A percentile compares a stretch with the other conserved stretches of the same genome.
Conservation (phyloP, 345 rosid genomes). For the Leavenworthia alabamica region DNA sequence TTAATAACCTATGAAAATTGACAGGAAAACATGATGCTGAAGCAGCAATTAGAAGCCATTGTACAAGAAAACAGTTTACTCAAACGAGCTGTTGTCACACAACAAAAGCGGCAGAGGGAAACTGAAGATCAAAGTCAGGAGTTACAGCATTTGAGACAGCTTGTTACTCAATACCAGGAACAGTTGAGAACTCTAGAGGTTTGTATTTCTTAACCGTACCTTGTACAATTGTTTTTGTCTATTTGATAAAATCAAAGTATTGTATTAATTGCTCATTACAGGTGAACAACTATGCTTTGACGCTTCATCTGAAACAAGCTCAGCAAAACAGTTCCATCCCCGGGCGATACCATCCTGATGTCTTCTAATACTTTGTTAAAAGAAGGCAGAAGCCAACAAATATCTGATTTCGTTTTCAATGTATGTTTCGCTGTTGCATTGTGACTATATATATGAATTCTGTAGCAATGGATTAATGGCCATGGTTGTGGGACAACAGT, state of each 20-base stretch:
- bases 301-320: conserved; percentile 62
- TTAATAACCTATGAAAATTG: background rate
- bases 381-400: background rate
- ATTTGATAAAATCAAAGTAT: background rate
- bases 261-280: background rate
- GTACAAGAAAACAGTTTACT: conserved; percentile 66
- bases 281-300: conserved; percentile 70
- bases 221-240: background rate
- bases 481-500: background rate
- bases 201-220: background rate
- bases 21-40: conserved; percentile 62
- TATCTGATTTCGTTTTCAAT: background rate
- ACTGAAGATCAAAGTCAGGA: conserved; percentile 54
- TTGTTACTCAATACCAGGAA: conserved; percentile 72
- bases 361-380: conserved; percentile 38
- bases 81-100: conserved; percentile 72
- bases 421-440: conserved; percentile 12
- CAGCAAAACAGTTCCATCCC: conserved; percentile 44
- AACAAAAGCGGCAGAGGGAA: conserved; percentile 77
- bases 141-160: conserved; percentile 64
- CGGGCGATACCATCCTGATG: conserved; percentile 74
- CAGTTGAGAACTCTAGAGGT: conserved; percentile 84
- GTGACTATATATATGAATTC: conserved; percentile 3
- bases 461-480: background rate
- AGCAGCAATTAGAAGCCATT: conserved; percentile 61